Evolutionary conservation across 805 yeast species (phyloP).

Genomic region (Sugiyamaella lignohabitans): DNA sequence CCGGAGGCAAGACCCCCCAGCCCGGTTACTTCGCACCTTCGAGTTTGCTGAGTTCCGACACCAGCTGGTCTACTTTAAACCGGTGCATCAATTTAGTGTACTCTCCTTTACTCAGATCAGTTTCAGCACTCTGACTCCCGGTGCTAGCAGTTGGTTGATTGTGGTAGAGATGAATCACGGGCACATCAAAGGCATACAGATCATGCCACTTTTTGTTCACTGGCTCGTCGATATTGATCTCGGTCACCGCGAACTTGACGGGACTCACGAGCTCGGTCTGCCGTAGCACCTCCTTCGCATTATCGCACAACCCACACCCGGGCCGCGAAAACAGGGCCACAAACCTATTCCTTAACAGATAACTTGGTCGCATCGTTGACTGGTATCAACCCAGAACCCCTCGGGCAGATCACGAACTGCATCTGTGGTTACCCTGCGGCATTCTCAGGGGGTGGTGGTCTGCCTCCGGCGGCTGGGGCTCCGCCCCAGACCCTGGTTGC

Average conservation of each 20-base stretch:
- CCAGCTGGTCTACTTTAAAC: conserved; percentile 19
- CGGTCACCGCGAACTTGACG: conserved; percentile 18
- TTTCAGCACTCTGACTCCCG: too few relatives aligned
- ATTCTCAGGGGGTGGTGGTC: too few relatives aligned
- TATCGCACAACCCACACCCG: conserved; percentile 32
- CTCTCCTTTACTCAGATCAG: conserved; percentile 10
- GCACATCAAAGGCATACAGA: conserved; percentile 34
- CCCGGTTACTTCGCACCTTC: too few relatives aligned
- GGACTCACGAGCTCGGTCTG: conserved; percentile 18
- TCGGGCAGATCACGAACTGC: too few relatives aligned
- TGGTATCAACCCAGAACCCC: too few relatives aligned
- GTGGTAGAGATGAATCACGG: conserved; percentile 29
- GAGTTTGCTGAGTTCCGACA: conserved; percentile 12
- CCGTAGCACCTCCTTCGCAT: conserved; percentile 25
- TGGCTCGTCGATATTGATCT: conserved; percentile 31
- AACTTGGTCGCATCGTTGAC: not conserved
- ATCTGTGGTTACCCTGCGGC: too few relatives aligned
- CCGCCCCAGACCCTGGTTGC: too few relatives aligned
- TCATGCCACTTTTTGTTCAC: conserved; percentile 32
- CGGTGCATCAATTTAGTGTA: conserved; percentile 26
- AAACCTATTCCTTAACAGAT: not conserved
- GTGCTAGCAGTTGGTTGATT: too few relatives aligned
- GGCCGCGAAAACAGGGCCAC: conserved; percentile 32
- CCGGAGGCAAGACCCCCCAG: too few relatives aligned
- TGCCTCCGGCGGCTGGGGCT: too few relatives aligned